Conservation (phyloP, 2,329 filamentous ascomycete genomes). For the Penicillium sp. region DNA sequence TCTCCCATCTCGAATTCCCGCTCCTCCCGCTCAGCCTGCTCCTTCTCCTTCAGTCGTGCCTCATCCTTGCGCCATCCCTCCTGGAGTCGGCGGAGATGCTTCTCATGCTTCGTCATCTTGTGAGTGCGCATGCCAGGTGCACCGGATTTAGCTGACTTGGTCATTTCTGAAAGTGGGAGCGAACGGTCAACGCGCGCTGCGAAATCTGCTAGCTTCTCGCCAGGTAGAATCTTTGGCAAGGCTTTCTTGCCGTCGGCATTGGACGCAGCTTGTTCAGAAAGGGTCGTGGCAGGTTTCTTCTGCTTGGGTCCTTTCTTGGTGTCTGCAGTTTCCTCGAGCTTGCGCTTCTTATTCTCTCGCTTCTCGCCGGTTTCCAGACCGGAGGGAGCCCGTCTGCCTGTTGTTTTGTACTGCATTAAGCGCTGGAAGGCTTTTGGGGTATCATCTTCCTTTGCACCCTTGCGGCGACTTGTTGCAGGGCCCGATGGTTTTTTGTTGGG, state of each 20-base stretch:
- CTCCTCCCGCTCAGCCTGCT: conserved; percentile 73
- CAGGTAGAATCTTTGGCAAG: conserved; percentile 72
- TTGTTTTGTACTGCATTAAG: conserved; percentile 72
- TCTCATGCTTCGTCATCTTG: conserved; percentile 78
- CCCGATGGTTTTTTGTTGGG: conserved; percentile 50
- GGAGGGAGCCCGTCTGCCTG: conserved; percentile 61
- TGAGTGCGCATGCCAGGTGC: conserved; percentile 49
- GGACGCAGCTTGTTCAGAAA: conserved; percentile 5
- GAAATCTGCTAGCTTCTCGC: conserved; percentile 82
- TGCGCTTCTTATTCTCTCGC: conserved; percentile 51
- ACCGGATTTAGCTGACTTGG: conserved; percentile 50
- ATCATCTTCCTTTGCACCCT: conserved; percentile 62
- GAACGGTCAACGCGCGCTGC: conserved; percentile 79
- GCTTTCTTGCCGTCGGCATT: conserved; percentile 15
- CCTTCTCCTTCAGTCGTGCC: conserved; percentile 64
- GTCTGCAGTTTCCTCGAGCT: conserved; percentile 30
- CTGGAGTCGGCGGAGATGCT: conserved; percentile 66
- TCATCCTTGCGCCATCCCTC: conserved; percentile 59
- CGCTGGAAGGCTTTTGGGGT: conserved; percentile 85
- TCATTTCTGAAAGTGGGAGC: conserved; percentile 73
- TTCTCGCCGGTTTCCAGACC: conserved; percentile 59
- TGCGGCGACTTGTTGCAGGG: conserved; percentile 38
- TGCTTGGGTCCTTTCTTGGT: background rate
- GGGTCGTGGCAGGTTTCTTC: conserved; percentile 13
- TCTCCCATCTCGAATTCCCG: conserved; percentile 63